Percentiles rank a stretch among this genome's conserved stretches.
Conservation (phyloP, 1,284 basidiomycete species). For the Phenoliferia sp. region DNA sequence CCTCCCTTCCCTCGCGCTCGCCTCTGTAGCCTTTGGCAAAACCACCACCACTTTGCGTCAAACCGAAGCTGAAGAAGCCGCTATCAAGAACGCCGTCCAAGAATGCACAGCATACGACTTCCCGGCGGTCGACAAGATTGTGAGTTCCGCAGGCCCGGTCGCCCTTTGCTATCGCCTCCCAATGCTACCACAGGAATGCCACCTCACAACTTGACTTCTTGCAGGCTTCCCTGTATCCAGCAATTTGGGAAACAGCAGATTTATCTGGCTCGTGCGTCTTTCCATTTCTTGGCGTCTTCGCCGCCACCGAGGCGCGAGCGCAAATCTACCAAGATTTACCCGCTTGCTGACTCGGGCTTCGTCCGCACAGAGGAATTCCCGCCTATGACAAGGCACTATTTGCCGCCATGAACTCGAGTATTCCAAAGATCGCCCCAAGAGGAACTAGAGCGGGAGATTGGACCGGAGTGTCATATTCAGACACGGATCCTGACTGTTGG, state of each 20-base stretch:
- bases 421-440: constrained; percentile 25
- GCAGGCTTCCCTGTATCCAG: neutral
- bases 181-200: too few relatives aligned
- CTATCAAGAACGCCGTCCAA: neutral
- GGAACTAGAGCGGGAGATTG: constrained; percentile 28
- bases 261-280: neutral
- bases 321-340: neutral
- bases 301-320: neutral
- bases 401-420: constrained; percentile 17
- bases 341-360: neutral
- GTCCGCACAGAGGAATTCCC: neutral
- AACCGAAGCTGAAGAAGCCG: neutral
- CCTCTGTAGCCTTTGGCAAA: neutral
- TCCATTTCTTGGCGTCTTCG: neutral
- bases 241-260: neutral
- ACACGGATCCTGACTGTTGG: constrained; percentile 11
- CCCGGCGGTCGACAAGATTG: neutral
- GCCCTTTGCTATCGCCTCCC: neutral
- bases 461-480: neutral
- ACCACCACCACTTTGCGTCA: neutral
- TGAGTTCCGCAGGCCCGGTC: too few relatives aligned
- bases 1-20: neutral
- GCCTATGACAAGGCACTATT: neutral
- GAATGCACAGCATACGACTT: neutral
- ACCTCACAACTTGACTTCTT: neutral